A percentile compares a stretch with the other conserved stretches of the same genome.
These are phyloP conservation scores for Pleurotus citrinopileatus DNA, from an alignment of 768 basidiomycete species.

Conservation along the genomic window DNA sequence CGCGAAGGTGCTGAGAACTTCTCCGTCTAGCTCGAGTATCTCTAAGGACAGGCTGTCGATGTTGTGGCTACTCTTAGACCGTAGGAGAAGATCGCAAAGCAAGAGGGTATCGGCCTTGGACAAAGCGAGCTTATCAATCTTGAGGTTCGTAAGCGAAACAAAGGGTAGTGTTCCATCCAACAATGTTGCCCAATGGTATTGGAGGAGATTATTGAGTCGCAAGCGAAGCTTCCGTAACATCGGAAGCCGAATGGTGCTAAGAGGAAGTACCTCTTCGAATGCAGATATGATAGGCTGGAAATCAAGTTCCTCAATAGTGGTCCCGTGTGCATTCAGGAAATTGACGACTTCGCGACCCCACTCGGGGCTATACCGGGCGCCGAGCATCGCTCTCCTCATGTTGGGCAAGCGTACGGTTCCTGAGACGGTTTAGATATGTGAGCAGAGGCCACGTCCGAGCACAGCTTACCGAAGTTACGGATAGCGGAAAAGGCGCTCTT, in stretches of 20 bases:
- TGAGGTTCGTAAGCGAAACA: no score
- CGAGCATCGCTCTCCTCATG: background rate
- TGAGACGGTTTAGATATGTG: background rate
- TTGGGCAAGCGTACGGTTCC: background rate
- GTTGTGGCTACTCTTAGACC: no score
- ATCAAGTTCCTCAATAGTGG: background rate
- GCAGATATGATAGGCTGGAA: background rate
- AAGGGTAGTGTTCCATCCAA: no score
- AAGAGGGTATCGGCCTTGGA: no score
- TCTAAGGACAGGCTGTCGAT: no score
- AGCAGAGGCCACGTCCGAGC: background rate
- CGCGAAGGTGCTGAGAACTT: no score
- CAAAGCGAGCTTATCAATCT: no score
- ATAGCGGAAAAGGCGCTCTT: background rate
- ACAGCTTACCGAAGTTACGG: background rate
- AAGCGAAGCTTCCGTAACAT: background rate
- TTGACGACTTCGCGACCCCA: background rate
- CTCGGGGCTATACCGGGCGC: background rate
- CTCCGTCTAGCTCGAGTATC: no score
- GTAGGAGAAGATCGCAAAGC: no score
- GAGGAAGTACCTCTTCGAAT: background rate
- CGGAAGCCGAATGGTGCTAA: background rate
- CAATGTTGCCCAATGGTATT: background rate
- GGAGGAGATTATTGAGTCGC: background rate
- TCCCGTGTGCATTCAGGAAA: background rate